Evolutionary conservation across 257 asterid genomes (phyloP).

Genomic region (Nicotiana benthamiana): DNA sequence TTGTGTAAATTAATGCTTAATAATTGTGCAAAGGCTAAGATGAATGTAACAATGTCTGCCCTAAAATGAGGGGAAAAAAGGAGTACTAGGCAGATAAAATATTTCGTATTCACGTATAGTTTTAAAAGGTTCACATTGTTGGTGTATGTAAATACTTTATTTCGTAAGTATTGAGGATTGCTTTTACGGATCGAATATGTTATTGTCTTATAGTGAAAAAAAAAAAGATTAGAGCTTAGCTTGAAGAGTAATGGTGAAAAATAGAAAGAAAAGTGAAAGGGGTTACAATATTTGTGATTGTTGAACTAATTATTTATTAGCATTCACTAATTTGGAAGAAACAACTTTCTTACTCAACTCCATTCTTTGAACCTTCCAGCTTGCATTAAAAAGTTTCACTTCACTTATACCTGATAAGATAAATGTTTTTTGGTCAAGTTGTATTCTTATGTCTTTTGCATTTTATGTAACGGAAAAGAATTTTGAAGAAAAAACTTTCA

Average conservation of each 20-base stretch:
- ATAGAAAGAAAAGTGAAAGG: background rate
- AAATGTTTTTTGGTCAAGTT: background rate
- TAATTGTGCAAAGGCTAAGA: background rate
- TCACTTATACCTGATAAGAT: background rate
- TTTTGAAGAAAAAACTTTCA: too few relatives aligned
- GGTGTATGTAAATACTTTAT: too few relatives aligned
- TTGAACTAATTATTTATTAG: background rate
- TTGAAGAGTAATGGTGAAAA: background rate
- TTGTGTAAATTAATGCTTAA: background rate
- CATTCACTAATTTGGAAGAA: background rate
- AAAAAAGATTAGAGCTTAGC: background rate
- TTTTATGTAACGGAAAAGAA: background rate
- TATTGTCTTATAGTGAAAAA: background rate
- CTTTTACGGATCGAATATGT: too few relatives aligned
- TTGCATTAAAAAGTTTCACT: too few relatives aligned
- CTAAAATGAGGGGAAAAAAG: too few relatives aligned
- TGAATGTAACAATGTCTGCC: too few relatives aligned
- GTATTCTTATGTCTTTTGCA: background rate
- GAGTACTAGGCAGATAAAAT: too few relatives aligned
- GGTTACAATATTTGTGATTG: constrained; percentile 1
- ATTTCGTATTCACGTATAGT: too few relatives aligned
- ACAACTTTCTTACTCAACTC: background rate
- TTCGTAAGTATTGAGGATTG: too few relatives aligned
- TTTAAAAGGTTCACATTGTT: too few relatives aligned
- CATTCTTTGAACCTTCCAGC: too few relatives aligned